phyloP scores from a whole-genome alignment of 345 rosid species.

The Eucalyptus regnans region DNA sequence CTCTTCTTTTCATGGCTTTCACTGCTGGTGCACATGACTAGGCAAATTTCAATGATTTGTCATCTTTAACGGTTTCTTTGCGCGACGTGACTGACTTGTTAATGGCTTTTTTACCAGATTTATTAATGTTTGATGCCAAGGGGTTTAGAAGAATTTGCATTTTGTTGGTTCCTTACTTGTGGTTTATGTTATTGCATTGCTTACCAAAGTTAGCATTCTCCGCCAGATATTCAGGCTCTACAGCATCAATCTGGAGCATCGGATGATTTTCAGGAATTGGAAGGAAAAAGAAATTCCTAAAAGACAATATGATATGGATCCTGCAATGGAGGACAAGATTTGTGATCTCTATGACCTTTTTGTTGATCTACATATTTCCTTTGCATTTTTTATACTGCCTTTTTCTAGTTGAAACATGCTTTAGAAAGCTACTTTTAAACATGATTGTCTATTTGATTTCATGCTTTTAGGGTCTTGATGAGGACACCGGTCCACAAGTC shows the following conservation, averaged over 20 bases:
- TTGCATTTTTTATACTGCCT: background rate
- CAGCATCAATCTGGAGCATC: too few species aligned
- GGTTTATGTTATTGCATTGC: too few species aligned
- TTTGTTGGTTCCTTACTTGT: background rate
- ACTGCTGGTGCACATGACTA: too few species aligned
- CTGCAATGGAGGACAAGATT: conserved; percentile 63
- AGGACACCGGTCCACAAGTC: conserved; percentile 65
- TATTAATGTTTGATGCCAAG: background rate
- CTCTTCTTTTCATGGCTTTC: too few species aligned
- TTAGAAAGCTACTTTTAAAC: too few species aligned
- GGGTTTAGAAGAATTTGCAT: background rate
- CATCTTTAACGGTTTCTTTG: background rate
- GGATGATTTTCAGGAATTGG: too few species aligned
- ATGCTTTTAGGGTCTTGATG: conserved; percentile 67
- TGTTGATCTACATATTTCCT: conserved; percentile 45
- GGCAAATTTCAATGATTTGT: background rate
- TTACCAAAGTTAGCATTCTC: too few species aligned
- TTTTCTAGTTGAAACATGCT: background rate
- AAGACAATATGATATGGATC: conserved; percentile 57
- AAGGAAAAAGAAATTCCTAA: background rate
- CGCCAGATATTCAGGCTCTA: too few species aligned
- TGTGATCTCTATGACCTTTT: conserved; percentile 80
- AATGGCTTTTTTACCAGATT: background rate
- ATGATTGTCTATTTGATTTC: background rate
- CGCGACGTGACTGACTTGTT: background rate